Evolutionary conservation across 208 protist genomes (phyloP).

Genomic region (Crithidia brevicula): DNA sequence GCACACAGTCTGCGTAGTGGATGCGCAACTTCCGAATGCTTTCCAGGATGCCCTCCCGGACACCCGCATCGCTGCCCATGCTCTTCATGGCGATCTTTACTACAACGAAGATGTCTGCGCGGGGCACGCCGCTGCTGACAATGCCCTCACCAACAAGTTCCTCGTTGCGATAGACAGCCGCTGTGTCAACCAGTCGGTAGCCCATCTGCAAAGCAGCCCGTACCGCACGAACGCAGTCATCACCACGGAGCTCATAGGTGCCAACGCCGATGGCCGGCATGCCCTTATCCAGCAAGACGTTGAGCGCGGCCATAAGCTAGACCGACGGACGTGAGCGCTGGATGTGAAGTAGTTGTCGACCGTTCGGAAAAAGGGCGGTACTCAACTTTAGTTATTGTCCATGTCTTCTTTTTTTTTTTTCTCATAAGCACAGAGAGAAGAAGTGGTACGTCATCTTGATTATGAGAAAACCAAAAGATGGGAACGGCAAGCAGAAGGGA

Average conservation of each 20-base stretch:
- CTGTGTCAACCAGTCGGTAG: conserved; percentile 88
- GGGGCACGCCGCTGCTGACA: conserved; percentile 55
- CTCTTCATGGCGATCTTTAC: conserved; percentile 80
- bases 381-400: no score
- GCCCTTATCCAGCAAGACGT: background rate
- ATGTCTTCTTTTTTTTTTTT: no score
- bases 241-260: conserved; percentile 80
- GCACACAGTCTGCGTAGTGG: conserved; percentile 70
- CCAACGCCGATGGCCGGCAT: conserved; percentile 79
- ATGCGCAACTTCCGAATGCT: conserved; percentile 70
- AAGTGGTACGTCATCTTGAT: no score
- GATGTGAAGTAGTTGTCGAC: no score
- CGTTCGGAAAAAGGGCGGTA: background rate
- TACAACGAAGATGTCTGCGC: conserved; percentile 68
- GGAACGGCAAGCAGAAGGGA: no score
- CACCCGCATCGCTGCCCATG: conserved; percentile 41
- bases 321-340: no score
- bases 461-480: no score
- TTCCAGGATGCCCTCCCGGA: conserved; percentile 49
- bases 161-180: conserved; percentile 81
- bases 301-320: background rate
- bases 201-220: conserved; percentile 55
- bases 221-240: conserved; percentile 59
- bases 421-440: no score
- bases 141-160: conserved; percentile 72